Evolutionary conservation across 371 early-diverging fungal species (phyloP).

Genomic region (Rhizopus arrhizus): DNA sequence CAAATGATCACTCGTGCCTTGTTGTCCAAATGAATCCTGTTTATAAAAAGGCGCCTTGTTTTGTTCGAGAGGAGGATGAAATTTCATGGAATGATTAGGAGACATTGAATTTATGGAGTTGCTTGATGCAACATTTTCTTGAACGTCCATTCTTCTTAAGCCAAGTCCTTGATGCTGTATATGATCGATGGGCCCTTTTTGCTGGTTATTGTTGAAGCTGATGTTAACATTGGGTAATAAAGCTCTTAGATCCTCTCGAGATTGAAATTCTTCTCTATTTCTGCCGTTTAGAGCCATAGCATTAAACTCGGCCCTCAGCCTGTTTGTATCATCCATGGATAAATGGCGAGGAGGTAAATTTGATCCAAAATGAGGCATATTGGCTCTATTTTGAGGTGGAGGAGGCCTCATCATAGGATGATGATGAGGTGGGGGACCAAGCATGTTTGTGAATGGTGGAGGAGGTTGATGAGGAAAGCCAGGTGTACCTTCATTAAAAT

Average conservation of each 20-base stretch:
- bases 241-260: slow-evolving; percentile 63
- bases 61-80: too few relatives aligned
- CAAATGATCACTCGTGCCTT: not conserved
- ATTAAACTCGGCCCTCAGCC: slow-evolving; percentile 22
- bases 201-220: slow-evolving; percentile 52
- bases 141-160: not conserved
- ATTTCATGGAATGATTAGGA: not conserved
- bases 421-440: slow-evolving; percentile 28
- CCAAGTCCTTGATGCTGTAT: too few relatives aligned
- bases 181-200: slow-evolving; percentile 15
- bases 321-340: slow-evolving; percentile 11
- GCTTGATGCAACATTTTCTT: not conserved
- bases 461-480: slow-evolving; percentile 12
- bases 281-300: slow-evolving; percentile 15
- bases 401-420: slow-evolving; percentile 24
- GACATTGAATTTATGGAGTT: not conserved
- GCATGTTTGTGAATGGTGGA: slow-evolving; percentile 23
- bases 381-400: slow-evolving; percentile 10
- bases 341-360: not conserved
- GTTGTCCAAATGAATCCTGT: not conserved
- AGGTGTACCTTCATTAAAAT: slow-evolving; percentile 16
- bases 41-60: not conserved
- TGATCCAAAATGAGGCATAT: slow-evolving; percentile 8
- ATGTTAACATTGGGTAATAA: slow-evolving; percentile 74
- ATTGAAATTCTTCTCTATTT: slow-evolving; percentile 16